Evolutionary conservation across 2,329 filamentous ascomycete species (phyloP), one percentile per base, ranked within the genome.

Genomic region (Fusarium incarnatum): DNA sequence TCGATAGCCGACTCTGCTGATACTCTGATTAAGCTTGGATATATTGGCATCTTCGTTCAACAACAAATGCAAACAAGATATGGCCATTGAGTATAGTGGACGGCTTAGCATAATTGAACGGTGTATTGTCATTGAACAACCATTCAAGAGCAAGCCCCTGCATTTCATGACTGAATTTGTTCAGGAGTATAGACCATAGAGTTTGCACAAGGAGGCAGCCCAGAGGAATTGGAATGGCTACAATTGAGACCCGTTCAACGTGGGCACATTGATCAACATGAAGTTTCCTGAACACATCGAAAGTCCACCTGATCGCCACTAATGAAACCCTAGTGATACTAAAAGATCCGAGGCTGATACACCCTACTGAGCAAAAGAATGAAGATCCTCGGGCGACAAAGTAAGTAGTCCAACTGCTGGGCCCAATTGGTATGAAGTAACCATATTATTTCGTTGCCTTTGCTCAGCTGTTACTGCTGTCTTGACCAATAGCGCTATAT

Each of bases 281-380:
- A 16, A 23, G 32, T 8, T 27, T 42, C 11, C 18, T n/a, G 1
- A 6, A 9, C 16, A 8, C 1, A 28, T 10, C 15, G 22, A n/a
- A 15, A 28, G n/a, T 52, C 32, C 16, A 34, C 34, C 32, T 28
- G 18, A 34, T 52, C n/a, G 15, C 7, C 20, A 28, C 32, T 52
- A 52, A 52, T 52, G 49, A 42, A 52, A 41, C 34, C 23, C 34
- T 41, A 42, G 49, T 52, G 49, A 18, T 28, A 25, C 8, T 22
- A 20, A 18, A 52, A 18, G 34, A 52, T 22, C 5, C 23, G 20
- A 15, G 49, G 34, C 23, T 52, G 34, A 28, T 41, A 42, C 34
- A 4, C 34, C 34, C 18, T 37, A 37, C 34, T 37, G 16, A 37
- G 5, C 9, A 37, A 9, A 10, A n/a, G 34, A 37, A 18, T 18